Evolutionary conservation across 2,329 filamentous ascomycete genomes (phyloP).

Genomic region (Diaporthe ilicicola): DNA sequence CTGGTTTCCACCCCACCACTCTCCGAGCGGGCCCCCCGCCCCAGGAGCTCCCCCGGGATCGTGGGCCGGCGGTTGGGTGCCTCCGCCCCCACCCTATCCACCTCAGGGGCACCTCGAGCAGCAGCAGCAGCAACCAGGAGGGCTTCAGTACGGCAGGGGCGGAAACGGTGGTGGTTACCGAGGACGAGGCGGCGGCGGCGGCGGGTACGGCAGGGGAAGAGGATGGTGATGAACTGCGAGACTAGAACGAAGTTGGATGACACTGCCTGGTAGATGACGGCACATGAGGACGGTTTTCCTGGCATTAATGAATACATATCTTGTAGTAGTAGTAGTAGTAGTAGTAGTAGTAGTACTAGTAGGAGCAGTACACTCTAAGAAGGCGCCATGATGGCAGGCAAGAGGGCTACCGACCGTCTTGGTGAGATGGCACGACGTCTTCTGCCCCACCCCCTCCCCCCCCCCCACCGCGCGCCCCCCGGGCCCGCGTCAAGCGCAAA

Average conservation of each 20-base stretch:
- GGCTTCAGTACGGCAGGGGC: slow-evolving; percentile 42
- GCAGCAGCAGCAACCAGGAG: slow-evolving; percentile 33
- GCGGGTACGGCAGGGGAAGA: slow-evolving; percentile 36
- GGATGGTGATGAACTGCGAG: slow-evolving; percentile 26
- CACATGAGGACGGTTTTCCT: neutral
- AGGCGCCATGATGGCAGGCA: neutral
- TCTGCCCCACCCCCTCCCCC: neutral
- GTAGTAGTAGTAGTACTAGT: neutral
- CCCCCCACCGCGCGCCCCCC: too few species aligned
- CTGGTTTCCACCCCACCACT: slow-evolving; percentile 37
- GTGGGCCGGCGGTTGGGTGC: slow-evolving; percentile 36
- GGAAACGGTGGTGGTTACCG: slow-evolving; percentile 43
- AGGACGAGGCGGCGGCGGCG: slow-evolving; percentile 36
- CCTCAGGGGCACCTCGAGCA: slow-evolving; percentile 27
- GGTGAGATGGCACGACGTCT: neutral
- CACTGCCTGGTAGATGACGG: neutral
- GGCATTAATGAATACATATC: neutral
- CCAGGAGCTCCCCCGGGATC: slow-evolving; percentile 32
- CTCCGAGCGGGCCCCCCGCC: neutral
- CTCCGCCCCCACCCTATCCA: slow-evolving; percentile 29
- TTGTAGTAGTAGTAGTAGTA: neutral
- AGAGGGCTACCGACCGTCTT: neutral
- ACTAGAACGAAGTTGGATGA: neutral
- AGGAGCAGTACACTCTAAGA: neutral
- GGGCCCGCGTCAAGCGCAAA: neutral